Conservation (phyloP, 1,284 basidiomycete genomes). For the Boletellus sp. region DNA sequence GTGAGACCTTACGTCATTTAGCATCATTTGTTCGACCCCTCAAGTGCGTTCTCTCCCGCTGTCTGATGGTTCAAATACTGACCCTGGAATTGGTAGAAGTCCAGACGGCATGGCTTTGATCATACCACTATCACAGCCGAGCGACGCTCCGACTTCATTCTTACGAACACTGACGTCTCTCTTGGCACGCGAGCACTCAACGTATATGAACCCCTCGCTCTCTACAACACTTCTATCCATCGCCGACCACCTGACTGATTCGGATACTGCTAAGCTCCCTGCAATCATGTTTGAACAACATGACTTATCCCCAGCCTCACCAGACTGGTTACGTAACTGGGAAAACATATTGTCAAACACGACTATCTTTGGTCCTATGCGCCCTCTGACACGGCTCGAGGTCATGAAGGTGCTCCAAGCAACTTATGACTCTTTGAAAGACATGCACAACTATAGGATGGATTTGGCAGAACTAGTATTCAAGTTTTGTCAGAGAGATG, state of each 20-base stretch:
- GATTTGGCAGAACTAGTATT: conserved; percentile 58
- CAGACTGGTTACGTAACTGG: conserved; percentile 69
- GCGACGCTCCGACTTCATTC: conserved; percentile 52
- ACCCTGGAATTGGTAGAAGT: conserved; percentile 39
- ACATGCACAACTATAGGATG: conserved; percentile 61
- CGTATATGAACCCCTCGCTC: conserved; percentile 55
- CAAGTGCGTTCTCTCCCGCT: conserved; percentile 39
- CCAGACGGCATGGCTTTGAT: conserved; percentile 49
- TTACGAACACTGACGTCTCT: conserved; percentile 56
- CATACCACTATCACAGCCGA: conserved; percentile 50
- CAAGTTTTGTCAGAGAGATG: conserved; percentile 46
- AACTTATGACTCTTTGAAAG: conserved; percentile 62
- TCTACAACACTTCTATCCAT: conserved; percentile 60
- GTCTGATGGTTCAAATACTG: conserved; percentile 3
- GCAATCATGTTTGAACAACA: conserved; percentile 59
- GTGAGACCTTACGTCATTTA: conserved; percentile 55
- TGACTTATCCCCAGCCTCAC: conserved; percentile 62
- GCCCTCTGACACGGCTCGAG: conserved; percentile 53
- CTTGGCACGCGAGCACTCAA: conserved; percentile 56
- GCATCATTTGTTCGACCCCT: conserved; percentile 53
- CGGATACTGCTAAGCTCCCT: conserved; percentile 58
- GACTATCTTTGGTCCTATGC: conserved; percentile 42
- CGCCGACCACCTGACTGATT: conserved; percentile 59
- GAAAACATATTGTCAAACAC: conserved; percentile 49
- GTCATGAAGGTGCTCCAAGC: conserved; percentile 52